Evolutionary conservation across 176 grass and related monocot species (phyloP).

Genomic region (Hordeum vulgare): MorexV3_pseudomolecules_assembly NC_058522.1:66508461-66508960

Average conservation of each 20-base stretch:
- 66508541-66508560: neutral
- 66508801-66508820: too few relatives aligned
- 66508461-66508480: slow-evolving; percentile 17
- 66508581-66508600: neutral
- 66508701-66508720: neutral
- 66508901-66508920: neutral
- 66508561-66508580: neutral
- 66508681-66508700: neutral
- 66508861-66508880: neutral
- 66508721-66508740: neutral
- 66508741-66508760: neutral
- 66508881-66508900: neutral
- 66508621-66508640: neutral
- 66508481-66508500: neutral
- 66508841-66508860: neutral
- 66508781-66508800: too few relatives aligned
- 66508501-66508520: neutral
- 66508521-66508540: neutral
- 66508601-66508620: neutral
- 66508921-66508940: neutral
- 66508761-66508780: neutral
- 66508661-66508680: neutral
- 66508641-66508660: neutral
- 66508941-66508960: neutral
- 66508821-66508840: too few relatives aligned